Base-by-base conservation (phyloP, 192 early-diverging fungal genomes). In the Podila clonocystis region DNA sequence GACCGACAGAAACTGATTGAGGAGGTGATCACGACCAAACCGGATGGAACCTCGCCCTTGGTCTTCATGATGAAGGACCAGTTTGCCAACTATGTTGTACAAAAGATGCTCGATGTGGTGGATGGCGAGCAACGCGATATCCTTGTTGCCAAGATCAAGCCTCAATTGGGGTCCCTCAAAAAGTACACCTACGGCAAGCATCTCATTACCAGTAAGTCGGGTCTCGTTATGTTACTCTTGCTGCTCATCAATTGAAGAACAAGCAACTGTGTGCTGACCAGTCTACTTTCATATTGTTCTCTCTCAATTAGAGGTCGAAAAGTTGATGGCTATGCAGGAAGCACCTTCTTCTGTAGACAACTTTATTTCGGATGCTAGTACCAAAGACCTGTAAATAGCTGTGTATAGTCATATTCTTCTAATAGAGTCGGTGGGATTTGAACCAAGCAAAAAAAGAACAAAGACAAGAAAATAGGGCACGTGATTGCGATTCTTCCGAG, bases 61-160 rank as follows among this genome's bases (percentile, higher is more conserved):
- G 89, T 96, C 60, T 85, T 90, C n/a, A 98, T 99, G 97, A 99
- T 99, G 97, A 98, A 98, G 87, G 97, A 99, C 86, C 97, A 99
- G 85, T 99, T 96, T 76, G 98, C 98, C 57, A 99, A 99, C 80
- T 99, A 99, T 84, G 98, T 99, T 33, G 95, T 99, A 50, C 98
- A 99, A 82, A 99, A 99, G 84, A 97, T 99, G 96, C 86, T 99
- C 60, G 98, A 99, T 84, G 97, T 98, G 48, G 96, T 97, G 11
- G 94, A 96, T 71, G 96, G 91, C 17, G 89, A 92, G n/a, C 95
- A 98, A 83, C 90, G 94, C 33, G 94, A 96, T 60, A 68, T 94
- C 15, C 85, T 99, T n/a, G 87, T 99, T 24, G 80, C 83, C 75
- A 95, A 95, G 87, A 98, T 99, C 82, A 93, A 93, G 77, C 96